A percentile compares a stretch with the other conserved stretches of the same genome.
Evolutionary conservation across 2,329 filamentous ascomycete species (phyloP).

Genomic region (Hymenoscyphus infarciens): DNA sequence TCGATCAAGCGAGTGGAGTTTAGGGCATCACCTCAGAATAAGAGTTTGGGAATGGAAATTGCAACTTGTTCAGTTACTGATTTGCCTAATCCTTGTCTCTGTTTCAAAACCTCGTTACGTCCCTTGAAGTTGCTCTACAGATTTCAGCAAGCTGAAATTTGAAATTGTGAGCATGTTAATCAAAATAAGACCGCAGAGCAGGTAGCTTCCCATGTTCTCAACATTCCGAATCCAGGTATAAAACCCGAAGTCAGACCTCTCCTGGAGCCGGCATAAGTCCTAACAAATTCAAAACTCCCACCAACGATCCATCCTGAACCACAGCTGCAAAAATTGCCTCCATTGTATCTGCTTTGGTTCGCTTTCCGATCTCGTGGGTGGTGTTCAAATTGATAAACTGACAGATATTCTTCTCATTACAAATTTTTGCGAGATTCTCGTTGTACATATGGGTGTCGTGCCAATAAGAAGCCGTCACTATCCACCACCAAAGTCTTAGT

Average conservation of each 20-base stretch:
- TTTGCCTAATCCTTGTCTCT: too few relatives aligned
- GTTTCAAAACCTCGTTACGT: too few relatives aligned
- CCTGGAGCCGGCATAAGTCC: not conserved
- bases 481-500: not conserved
- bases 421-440: not conserved
- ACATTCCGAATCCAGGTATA: not conserved
- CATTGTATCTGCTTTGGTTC: not conserved
- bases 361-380: not conserved
- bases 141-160: too few relatives aligned
- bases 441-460: not conserved
- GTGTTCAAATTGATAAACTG: not conserved
- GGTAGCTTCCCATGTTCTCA: not conserved
- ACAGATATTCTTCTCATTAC: not conserved
- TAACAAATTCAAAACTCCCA: not conserved
- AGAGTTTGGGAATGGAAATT: too few relatives aligned
- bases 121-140: too few relatives aligned
- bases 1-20: too few relatives aligned
- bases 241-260: not conserved
- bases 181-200: too few relatives aligned
- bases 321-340: not conserved
- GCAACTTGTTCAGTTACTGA: too few relatives aligned
- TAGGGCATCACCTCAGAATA: too few relatives aligned
- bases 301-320: not conserved
- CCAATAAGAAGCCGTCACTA: not conserved
- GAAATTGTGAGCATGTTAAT: too few relatives aligned